Percentiles rank a stretch among this genome's conserved stretches.
phyloP scores from a whole-genome alignment of 129 eudicot genomes.

The Saussurea involucrata region DNA sequence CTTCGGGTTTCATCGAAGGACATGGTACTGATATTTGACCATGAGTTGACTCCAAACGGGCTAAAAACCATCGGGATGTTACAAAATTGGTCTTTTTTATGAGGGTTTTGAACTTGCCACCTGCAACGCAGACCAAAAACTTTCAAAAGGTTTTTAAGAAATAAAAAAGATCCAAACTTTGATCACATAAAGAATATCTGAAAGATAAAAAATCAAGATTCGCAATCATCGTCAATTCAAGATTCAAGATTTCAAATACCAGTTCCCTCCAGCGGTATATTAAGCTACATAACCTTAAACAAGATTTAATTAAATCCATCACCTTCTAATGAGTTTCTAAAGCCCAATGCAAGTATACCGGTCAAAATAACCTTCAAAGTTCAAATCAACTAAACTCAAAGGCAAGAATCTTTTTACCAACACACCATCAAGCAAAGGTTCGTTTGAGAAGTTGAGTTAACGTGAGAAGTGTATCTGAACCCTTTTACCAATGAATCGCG shows the following conservation, averaged over 20 bases:
- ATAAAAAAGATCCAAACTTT: not conserved
- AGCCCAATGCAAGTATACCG: no score
- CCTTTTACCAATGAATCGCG: no score
- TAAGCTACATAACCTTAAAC: no score
- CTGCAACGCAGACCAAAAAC: constrained; percentile 33
- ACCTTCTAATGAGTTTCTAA: no score
- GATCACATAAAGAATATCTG: not conserved
- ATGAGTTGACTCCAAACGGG: constrained; percentile 30
- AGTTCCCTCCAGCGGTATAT: no score
- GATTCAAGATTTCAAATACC: not conserved
- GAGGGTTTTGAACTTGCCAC: constrained; percentile 36
- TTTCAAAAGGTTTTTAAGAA: constrained; percentile 1
- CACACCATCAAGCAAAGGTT: no score
- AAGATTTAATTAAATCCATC: no score
- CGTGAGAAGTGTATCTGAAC: no score
- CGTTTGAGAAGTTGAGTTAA: no score
- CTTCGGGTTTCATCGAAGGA: constrained; percentile 16
- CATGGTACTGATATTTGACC: constrained; percentile 33
- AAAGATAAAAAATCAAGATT: not conserved
- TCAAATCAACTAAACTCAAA: no score
- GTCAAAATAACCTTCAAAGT: no score
- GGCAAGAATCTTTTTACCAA: no score
- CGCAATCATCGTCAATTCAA: not conserved
- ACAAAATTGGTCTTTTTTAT: constrained; percentile 19
- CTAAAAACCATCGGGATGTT: constrained; percentile 12